Conservation (phyloP, 2,329 filamentous ascomycete species). For the Gnomoniopsis sp. region DNA sequence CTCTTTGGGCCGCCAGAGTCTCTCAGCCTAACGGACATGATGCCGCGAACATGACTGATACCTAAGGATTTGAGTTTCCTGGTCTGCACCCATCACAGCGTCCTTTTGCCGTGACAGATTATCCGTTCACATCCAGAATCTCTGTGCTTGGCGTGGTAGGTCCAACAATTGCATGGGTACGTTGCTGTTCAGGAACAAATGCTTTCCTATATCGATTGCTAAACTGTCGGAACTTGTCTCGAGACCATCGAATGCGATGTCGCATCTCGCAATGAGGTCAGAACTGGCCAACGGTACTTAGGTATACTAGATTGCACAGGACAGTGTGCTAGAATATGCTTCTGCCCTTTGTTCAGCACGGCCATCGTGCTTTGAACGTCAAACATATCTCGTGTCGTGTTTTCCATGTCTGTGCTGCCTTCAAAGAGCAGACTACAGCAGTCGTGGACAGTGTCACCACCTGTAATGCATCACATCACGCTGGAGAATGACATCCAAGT, state of each 20-base stretch:
- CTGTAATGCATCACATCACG: slow-evolving; percentile 32
- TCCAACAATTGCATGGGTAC: slow-evolving; percentile 30
- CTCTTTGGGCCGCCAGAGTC: slow-evolving; percentile 26
- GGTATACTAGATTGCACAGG: slow-evolving; percentile 24
- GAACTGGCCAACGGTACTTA: slow-evolving; percentile 25
- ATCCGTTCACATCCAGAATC: slow-evolving; percentile 24
- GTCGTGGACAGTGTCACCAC: too few species aligned
- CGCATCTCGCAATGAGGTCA: slow-evolving; percentile 25
- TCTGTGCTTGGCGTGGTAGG: slow-evolving; percentile 30
- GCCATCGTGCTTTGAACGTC: slow-evolving; percentile 30
- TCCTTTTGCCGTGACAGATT: slow-evolving; percentile 10
- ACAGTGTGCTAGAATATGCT: slow-evolving; percentile 31
- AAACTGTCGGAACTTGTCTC: slow-evolving; percentile 18
- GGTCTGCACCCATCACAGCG: slow-evolving; percentile 26
- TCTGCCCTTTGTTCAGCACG: slow-evolving; percentile 26
- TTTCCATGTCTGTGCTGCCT: slow-evolving; percentile 19
- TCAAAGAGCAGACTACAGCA: slow-evolving; percentile 6
- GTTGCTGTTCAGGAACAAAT: slow-evolving; percentile 35
- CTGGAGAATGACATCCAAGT: slow-evolving; percentile 33
- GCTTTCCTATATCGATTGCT: slow-evolving; percentile 26
- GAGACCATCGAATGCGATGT: slow-evolving; percentile 28
- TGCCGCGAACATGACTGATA: neutral
- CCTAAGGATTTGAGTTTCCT: neutral
- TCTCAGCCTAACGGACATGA: slow-evolving; percentile 23
- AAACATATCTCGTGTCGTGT: slow-evolving; percentile 25